Conservation (phyloP, 2,329 filamentous ascomycete genomes). For the Calonectria pteridis region DNA sequence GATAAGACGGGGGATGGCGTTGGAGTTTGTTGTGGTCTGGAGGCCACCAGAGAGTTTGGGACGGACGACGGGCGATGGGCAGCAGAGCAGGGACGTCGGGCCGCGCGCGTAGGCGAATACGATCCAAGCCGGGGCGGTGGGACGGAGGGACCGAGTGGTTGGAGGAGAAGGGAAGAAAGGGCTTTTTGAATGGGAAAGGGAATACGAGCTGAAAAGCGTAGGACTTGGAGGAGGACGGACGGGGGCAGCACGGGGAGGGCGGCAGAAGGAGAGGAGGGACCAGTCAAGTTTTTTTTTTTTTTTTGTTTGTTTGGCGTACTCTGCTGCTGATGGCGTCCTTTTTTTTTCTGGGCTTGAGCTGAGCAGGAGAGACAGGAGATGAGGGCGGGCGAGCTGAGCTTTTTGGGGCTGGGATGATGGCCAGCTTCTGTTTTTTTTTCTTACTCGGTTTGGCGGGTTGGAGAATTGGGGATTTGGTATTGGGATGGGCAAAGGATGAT, state of each 20-base stretch:
- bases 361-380: background rate
- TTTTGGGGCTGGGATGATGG: conserved; percentile 13
- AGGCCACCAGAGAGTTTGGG: conserved; percentile 13
- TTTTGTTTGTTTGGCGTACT: conserved; percentile 9
- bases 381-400: conserved; percentile 4
- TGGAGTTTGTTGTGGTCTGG: conserved; percentile 10
- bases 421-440: background rate
- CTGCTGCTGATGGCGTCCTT: background rate
- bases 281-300: conserved; percentile 16
- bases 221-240: conserved; percentile 27
- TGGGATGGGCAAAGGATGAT: background rate
- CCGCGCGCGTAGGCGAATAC: conserved; percentile 37
- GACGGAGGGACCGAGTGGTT: conserved; percentile 42
- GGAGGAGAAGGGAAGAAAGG: conserved; percentile 36
- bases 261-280: conserved; percentile 10
- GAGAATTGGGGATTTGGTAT: conserved; percentile 4
- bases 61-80: conserved; percentile 16
- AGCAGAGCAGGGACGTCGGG: conserved; percentile 28
- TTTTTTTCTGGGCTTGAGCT: background rate
- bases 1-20: conserved; percentile 18
- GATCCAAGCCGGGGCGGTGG: conserved; percentile 43
- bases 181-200: conserved; percentile 42
- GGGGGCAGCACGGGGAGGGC: conserved; percentile 10
- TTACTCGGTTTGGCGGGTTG: background rate
- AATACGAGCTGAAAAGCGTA: conserved; percentile 45